Conservation (phyloP, 169 alveolate genomes). For the Amoebophrya sp. region DNA sequence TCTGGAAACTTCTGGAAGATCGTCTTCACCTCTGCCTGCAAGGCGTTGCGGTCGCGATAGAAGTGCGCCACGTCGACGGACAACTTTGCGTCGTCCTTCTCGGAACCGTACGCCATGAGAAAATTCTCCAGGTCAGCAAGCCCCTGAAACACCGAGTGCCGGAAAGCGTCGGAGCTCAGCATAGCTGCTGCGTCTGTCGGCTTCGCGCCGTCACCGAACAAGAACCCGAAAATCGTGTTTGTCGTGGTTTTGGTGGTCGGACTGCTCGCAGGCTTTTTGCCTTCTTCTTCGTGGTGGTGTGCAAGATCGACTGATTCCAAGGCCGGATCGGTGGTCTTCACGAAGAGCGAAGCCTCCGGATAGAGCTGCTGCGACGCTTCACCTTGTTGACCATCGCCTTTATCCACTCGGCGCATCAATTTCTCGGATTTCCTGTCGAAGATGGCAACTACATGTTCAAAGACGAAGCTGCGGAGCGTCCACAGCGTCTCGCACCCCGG, state of each 20-base stretch:
- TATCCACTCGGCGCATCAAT: too few relatives aligned
- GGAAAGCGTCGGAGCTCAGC: not conserved
- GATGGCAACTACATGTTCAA: too few relatives aligned
- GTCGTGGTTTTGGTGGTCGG: not conserved
- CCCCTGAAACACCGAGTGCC: not conserved
- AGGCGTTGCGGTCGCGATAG: too few relatives aligned
- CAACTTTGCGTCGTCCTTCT: not conserved
- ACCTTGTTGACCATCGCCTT: too few relatives aligned
- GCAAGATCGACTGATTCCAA: too few relatives aligned
- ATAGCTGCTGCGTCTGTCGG: not conserved
- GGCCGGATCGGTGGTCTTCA: too few relatives aligned
- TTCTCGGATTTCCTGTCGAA: too few relatives aligned
- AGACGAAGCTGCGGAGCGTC: too few relatives aligned
- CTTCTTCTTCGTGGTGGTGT: not conserved
- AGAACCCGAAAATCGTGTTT: not conserved
- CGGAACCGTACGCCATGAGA: not conserved
- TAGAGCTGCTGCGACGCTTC: too few relatives aligned
- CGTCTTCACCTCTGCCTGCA: too few relatives aligned
- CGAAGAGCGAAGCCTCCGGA: too few relatives aligned
- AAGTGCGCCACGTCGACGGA: not conserved
- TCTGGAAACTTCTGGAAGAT: too few relatives aligned
- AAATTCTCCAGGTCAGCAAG: not conserved
- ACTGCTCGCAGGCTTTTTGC: not conserved
- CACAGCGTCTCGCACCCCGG: not conserved
- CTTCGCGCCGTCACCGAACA: not conserved